These are phyloP conservation scores for Aegilops speltoides DNA, from an alignment of 176 grass and related monocot genomes.

Conservation along the genomic window DNA sequence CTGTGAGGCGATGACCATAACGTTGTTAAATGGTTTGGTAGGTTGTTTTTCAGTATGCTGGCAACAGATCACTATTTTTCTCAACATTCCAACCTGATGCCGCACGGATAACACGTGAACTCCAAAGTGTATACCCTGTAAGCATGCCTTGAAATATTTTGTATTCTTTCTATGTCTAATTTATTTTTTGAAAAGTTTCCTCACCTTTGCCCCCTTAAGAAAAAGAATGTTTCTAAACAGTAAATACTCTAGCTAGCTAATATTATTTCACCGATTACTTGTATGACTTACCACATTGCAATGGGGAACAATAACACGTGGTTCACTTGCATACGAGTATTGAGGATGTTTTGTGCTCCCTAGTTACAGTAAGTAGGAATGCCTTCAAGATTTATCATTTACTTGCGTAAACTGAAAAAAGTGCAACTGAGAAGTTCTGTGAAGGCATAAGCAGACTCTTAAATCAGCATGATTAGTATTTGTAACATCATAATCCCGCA, in stretches of 20 bases:
- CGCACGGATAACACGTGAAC: slow-evolving; percentile 45
- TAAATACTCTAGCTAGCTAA: not conserved
- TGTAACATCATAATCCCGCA: not conserved
- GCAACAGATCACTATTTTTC: slow-evolving; percentile 71
- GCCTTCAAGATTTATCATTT: not conserved
- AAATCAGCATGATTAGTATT: not conserved
- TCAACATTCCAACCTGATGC: slow-evolving; percentile 93
- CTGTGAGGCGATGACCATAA: not conserved
- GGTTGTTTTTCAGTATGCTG: slow-evolving; percentile 64
- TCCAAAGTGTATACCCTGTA: slow-evolving; percentile 82
- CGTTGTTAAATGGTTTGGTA: slow-evolving; percentile 19
- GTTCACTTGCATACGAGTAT: not conserved
- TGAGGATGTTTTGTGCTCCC: not conserved
- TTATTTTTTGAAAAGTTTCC: not conserved
- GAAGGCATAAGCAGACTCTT: not conserved
- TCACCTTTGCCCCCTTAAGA: not conserved
- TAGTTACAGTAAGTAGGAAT: not conserved
- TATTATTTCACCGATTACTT: not conserved
- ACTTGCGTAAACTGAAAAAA: not conserved
- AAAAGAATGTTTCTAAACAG: not conserved
- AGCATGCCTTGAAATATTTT: slow-evolving; percentile 31
- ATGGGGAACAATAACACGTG: not conserved
- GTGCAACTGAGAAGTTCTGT: not conserved
- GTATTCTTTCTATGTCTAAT: not conserved
- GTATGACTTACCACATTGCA: not conserved